Conservation (phyloP, 208 protist species). For the Trypanosoma caninum region DNA sequence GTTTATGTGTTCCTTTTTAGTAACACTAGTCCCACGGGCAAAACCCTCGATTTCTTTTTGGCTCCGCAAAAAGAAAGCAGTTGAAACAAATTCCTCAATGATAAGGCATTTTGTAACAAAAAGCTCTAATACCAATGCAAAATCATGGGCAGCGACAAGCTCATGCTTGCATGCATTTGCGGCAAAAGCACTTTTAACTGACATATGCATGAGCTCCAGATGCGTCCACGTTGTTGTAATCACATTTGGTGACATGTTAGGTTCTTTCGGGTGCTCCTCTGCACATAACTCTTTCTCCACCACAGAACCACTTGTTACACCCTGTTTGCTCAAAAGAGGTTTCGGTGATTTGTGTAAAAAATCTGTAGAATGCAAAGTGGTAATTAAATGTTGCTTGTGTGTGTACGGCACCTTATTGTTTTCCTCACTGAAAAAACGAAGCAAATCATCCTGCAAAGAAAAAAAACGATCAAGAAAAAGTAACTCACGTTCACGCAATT, state of each 20-base stretch:
- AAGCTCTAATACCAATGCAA: conserved; percentile 51
- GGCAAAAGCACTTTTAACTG: conserved; percentile 28
- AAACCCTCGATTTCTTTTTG: not conserved
- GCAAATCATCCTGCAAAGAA: conserved; percentile 8
- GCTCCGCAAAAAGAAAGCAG: not conserved
- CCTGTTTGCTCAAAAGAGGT: too few species aligned
- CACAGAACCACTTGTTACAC: too few species aligned
- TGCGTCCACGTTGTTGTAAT: conserved; percentile 16
- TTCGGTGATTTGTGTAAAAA: too few species aligned
- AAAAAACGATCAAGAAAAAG: conserved; percentile 18
- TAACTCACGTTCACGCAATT: conserved; percentile 8
- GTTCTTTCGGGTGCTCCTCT: not conserved
- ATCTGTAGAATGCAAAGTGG: too few species aligned
- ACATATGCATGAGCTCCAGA: conserved; percentile 34
- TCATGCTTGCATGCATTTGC: conserved; percentile 30
- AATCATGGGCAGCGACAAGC: conserved; percentile 44
- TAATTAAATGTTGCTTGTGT: too few species aligned
- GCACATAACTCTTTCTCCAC: too few species aligned
- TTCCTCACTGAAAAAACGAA: conserved; percentile 14
- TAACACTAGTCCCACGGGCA: not conserved
- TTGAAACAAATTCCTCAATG: conserved; percentile 48
- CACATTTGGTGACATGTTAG: too few species aligned
- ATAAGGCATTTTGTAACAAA: conserved; percentile 50
- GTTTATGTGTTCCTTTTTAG: not conserved
- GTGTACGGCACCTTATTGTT: not conserved